A percentile compares a stretch with the other conserved stretches of the same genome.
These are phyloP conservation scores for Bifiguratus adelaidae DNA, from an alignment of 192 early-diverging fungal genomes.

Conservation along the genomic window DNA sequence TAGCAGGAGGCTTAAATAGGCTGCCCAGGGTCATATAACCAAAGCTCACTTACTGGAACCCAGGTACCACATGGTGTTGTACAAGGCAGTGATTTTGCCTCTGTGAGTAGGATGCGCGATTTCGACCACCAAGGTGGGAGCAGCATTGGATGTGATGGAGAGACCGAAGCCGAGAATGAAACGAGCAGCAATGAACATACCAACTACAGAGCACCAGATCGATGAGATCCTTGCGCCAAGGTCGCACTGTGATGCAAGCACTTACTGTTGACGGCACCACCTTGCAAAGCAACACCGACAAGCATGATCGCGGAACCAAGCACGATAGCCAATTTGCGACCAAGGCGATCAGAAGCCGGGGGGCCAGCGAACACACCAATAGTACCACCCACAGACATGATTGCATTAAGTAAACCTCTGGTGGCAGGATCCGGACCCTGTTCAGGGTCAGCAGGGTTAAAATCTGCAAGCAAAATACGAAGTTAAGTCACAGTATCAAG, in stretches of 20 bases:
- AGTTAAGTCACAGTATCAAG: not conserved
- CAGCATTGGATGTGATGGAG: constrained; percentile 31
- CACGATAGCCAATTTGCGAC: constrained; percentile 51
- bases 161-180: constrained; percentile 38
- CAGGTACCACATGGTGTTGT: constrained; percentile 8
- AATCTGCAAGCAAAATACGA: not conserved
- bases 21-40: constrained; percentile 45
- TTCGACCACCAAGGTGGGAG: constrained; percentile 7
- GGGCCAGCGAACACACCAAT: constrained; percentile 8
- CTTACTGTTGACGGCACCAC: constrained; percentile 13
- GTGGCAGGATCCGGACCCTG: not conserved
- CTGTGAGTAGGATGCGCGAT: constrained; percentile 1
- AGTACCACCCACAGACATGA: constrained; percentile 7
- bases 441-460: too few species aligned
- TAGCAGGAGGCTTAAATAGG: too few species aligned
- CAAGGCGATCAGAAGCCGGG: constrained; percentile 18
- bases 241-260: too few species aligned
- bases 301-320: constrained; percentile 39
- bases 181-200: constrained; percentile 28
- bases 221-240: too few species aligned
- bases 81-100: constrained; percentile 4
- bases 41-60: constrained; percentile 9
- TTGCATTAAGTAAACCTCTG: constrained; percentile 1
- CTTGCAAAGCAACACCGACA: constrained; percentile 40
- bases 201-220: not conserved